phyloP scores from a whole-genome alignment of 2,329 filamentous ascomycete genomes.

The Westerdykella sp. region DNA sequence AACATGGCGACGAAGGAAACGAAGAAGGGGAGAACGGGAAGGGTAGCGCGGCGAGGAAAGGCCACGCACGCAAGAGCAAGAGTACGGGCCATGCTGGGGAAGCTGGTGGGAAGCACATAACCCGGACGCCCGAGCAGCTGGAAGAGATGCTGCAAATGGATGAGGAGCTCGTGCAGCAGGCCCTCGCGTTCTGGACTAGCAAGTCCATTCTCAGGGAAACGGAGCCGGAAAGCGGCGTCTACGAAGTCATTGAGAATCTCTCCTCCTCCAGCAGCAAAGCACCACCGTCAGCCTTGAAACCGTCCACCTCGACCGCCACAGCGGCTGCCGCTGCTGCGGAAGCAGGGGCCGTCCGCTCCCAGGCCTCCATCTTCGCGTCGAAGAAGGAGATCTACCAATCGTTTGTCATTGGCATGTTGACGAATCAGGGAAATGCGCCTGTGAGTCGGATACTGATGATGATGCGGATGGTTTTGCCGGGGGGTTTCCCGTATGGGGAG shows the following conservation, averaged over 20 bases:
- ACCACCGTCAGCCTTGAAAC: constrained; percentile 12
- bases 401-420: constrained; percentile 92
- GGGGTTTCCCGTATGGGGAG: constrained; percentile 82
- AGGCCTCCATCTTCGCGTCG: constrained; percentile 58
- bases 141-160: constrained; percentile 61
- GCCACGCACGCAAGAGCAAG: constrained; percentile 8
- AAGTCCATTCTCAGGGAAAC: constrained; percentile 57
- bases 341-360: constrained; percentile 46
- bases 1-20: constrained; percentile 40
- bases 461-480: constrained; percentile 84
- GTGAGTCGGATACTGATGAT: constrained; percentile 81
- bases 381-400: constrained; percentile 75
- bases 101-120: constrained; percentile 18
- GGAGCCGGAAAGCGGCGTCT: constrained; percentile 42
- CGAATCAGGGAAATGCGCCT: constrained; percentile 81
- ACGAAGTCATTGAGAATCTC: constrained; percentile 59
- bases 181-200: constrained; percentile 65
- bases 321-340: constrained; percentile 37
- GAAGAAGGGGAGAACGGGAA: constrained; percentile 1
- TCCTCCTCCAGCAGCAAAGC: not conserved
- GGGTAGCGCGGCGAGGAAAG: not conserved
- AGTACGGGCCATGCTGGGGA: constrained; percentile 18
- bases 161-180: constrained; percentile 61
- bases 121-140: constrained; percentile 42
- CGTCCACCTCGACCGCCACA: constrained; percentile 20